Conservation (phyloP, 768 basidiomycete genomes). For the Termitomyces sp. region DNA sequence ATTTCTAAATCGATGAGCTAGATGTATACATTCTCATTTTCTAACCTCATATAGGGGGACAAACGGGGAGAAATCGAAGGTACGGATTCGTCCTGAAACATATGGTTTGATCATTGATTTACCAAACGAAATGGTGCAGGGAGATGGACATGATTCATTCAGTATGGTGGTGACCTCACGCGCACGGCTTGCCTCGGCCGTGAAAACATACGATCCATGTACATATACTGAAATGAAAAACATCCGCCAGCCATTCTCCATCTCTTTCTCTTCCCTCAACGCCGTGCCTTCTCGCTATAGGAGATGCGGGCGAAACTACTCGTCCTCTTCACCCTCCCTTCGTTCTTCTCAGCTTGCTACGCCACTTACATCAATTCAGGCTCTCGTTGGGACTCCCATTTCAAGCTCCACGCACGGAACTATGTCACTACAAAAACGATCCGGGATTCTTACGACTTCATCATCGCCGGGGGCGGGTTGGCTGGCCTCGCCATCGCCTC, state of each 20-base stretch:
- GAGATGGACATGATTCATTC: no score
- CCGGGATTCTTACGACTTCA: constrained; percentile 32
- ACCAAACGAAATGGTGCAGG: no score
- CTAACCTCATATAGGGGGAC: background rate
- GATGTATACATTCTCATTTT: no score
- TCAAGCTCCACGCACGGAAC: constrained; percentile 12
- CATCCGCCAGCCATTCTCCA: background rate
- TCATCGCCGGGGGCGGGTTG: constrained; percentile 34
- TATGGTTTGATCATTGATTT: background rate
- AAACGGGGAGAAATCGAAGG: background rate
- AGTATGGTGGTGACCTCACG: constrained; percentile 1
- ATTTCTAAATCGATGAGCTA: background rate
- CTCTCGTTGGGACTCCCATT: background rate
- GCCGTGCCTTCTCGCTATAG: background rate
- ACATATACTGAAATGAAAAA: background rate
- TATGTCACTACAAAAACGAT: constrained; percentile 15
- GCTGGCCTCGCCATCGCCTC: constrained; percentile 38
- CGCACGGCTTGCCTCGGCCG: constrained; percentile 1
- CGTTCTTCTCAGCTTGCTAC: constrained; percentile 8
- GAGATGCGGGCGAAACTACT: constrained; percentile 15
- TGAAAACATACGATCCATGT: constrained; percentile 3
- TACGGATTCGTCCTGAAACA: background rate
- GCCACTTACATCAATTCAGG: background rate
- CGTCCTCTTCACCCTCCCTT: constrained; percentile 3
- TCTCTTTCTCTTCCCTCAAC: background rate